Evolutionary conservation across 176 grass and related monocot genomes (phyloP).

Genomic region (Canna indica): DNA sequence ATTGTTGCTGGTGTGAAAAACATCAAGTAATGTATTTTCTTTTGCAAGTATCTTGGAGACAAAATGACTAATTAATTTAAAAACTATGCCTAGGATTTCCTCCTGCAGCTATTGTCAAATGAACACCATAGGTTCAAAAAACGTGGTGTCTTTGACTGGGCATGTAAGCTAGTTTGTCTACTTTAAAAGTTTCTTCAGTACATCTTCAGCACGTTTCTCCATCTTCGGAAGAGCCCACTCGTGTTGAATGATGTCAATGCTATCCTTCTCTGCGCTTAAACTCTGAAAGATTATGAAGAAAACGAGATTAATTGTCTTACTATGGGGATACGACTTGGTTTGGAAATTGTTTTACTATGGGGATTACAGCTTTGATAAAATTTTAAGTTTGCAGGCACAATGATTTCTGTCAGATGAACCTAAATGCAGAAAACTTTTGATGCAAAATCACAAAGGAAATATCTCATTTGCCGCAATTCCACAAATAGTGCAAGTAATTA

Average conservation of each 20-base stretch:
- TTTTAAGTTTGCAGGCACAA: too few relatives aligned
- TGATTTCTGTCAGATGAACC: too few relatives aligned
- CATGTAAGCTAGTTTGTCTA: constrained; percentile 10
- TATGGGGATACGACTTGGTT: not conserved
- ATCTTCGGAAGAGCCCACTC: constrained; percentile 84
- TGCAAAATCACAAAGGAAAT: not conserved
- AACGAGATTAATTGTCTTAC: not conserved
- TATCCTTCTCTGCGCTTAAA: constrained; percentile 89
- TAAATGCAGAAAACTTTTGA: not conserved
- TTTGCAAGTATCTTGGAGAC: too few relatives aligned
- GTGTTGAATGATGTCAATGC: constrained; percentile 88
- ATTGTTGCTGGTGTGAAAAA: too few relatives aligned
- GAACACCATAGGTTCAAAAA: not conserved
- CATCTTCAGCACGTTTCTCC: constrained; percentile 63
- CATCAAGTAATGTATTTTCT: too few relatives aligned
- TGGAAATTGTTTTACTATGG: not conserved
- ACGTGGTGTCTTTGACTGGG: not conserved
- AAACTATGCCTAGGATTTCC: too few relatives aligned
- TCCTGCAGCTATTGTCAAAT: too few relatives aligned
- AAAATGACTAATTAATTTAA: too few relatives aligned
- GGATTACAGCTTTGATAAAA: too few relatives aligned
- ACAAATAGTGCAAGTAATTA: not conserved
- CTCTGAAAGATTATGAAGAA: constrained; percentile 33
- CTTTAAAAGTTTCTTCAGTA: constrained; percentile 61
- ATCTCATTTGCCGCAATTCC: not conserved